A percentile compares a stretch with the other conserved stretches of the same genome.
Conservation (phyloP, 257 asterid genomes). For the Perilla frutescens region DNA sequence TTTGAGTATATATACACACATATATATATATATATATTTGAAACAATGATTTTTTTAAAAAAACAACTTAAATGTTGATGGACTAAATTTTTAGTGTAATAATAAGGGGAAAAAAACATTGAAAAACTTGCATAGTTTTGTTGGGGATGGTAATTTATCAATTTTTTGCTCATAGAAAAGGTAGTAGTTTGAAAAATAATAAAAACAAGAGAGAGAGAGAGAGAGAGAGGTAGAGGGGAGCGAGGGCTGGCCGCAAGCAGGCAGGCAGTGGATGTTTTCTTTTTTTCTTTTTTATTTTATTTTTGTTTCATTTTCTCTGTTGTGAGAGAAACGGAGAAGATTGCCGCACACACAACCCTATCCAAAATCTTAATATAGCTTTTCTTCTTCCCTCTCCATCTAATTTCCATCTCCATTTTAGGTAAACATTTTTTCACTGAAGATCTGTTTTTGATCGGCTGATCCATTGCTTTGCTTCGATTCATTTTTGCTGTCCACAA, state of each 20-base stretch:
- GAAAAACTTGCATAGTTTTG: too few species aligned
- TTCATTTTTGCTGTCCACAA: slow-evolving; percentile 18
- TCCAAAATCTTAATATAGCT: slow-evolving; percentile 33
- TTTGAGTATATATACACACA: too few species aligned
- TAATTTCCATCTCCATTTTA: slow-evolving; percentile 20
- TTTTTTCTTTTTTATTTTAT: background rate
- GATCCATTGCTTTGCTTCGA: slow-evolving; percentile 28
- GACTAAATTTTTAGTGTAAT: too few species aligned
- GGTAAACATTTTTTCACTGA: slow-evolving; percentile 27
- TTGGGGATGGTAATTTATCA: too few species aligned
- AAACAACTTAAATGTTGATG: too few species aligned
- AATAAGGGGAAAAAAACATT: too few species aligned
- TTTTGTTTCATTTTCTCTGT: background rate
- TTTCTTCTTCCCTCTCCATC: slow-evolving; percentile 21
- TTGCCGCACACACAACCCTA: slow-evolving; percentile 31
- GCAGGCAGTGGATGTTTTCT: slow-evolving; percentile 21
- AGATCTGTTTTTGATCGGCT: slow-evolving; percentile 51
- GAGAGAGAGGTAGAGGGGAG: slow-evolving; percentile 9
- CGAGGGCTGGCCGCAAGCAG: slow-evolving; percentile 25
- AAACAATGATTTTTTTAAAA: too few species aligned
- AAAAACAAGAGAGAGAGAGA: background rate
- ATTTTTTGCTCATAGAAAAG: background rate
- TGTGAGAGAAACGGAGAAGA: slow-evolving; percentile 23
- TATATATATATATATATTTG: too few species aligned
- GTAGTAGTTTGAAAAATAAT: background rate